Conservation (phyloP, 2,329 filamentous ascomycete species). For the Penicillium sp. region DNA sequence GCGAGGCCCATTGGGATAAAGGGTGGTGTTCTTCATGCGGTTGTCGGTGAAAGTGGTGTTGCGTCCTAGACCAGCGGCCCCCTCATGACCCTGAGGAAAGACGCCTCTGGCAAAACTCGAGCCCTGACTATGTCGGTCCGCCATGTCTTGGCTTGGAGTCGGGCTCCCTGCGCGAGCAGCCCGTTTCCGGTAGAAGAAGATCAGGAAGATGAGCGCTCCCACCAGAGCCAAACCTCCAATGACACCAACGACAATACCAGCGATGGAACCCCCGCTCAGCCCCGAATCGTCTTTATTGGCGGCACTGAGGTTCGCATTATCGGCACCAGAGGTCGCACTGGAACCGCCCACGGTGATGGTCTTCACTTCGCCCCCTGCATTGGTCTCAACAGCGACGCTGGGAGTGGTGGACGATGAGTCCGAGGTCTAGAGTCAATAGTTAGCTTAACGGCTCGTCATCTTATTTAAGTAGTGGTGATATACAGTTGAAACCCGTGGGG, state of each 20-base stretch:
- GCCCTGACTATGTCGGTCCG: constrained; percentile 31
- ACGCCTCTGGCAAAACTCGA: constrained; percentile 33
- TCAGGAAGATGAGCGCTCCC: constrained; percentile 35
- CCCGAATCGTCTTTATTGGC: constrained; percentile 17
- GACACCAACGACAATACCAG: constrained; percentile 42
- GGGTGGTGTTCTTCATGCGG: constrained; percentile 40
- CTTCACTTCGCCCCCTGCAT: constrained; percentile 23
- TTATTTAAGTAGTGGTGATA: no score
- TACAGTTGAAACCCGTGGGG: constrained; percentile 18
- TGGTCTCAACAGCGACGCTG: constrained; percentile 21
- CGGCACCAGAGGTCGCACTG: constrained; percentile 14
- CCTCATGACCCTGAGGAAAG: constrained; percentile 26
- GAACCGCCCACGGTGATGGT: constrained; percentile 27
- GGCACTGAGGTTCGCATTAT: constrained; percentile 10
- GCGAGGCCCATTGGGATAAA: constrained; percentile 40
- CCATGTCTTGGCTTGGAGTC: constrained; percentile 28
- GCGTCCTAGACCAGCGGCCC: constrained; percentile 16
- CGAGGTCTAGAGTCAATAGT: constrained; percentile 11
- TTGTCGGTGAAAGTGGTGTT: constrained; percentile 39
- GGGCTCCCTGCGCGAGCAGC: constrained; percentile 25
- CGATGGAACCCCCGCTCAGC: constrained; percentile 40
- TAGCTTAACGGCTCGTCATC: no score
- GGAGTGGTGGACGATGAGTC: constrained; percentile 11
- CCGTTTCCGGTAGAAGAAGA: constrained; percentile 38
- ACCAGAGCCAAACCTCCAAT: constrained; percentile 36